These are phyloP conservation scores for Tuber melanosporum DNA, from an alignment of 495 filamentous ascomycete genomes.

Conservation along the genomic window DNA sequence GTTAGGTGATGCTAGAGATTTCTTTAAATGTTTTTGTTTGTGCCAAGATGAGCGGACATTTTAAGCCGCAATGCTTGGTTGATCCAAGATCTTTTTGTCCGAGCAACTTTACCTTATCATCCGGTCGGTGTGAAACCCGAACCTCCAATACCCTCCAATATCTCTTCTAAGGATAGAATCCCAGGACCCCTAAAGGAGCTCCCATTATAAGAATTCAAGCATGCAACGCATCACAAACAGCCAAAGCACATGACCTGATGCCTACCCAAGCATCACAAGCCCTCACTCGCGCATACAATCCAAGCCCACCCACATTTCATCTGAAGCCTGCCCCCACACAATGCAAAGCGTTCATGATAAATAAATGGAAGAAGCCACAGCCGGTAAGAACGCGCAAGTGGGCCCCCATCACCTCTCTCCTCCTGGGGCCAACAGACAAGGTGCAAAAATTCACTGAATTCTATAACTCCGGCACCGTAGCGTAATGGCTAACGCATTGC, in stretches of 20 bases:
- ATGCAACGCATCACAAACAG: neutral
- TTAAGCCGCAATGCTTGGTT: neutral
- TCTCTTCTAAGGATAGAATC: neutral
- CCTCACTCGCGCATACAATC: neutral
- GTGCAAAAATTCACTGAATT: neutral
- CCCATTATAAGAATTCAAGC: neutral
- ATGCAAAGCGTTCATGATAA: neutral
- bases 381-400: neutral
- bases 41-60: neutral
- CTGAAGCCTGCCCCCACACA: neutral
- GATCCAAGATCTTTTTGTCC: neutral
- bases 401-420: neutral
- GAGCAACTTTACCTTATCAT: neutral
- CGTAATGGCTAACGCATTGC: conserved; percentile 21
- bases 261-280: neutral
- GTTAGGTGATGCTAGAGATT: no score
- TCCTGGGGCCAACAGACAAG: neutral
- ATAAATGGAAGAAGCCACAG: neutral
- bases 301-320: neutral
- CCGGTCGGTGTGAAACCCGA: neutral
- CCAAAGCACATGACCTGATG: neutral
- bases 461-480: conserved; percentile 9
- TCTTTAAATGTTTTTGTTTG: neutral
- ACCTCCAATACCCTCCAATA: neutral
- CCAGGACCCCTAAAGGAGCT: neutral